phyloP scores from a whole-genome alignment of 257 asterid species.

The Plectranthus barbatus region DNA sequence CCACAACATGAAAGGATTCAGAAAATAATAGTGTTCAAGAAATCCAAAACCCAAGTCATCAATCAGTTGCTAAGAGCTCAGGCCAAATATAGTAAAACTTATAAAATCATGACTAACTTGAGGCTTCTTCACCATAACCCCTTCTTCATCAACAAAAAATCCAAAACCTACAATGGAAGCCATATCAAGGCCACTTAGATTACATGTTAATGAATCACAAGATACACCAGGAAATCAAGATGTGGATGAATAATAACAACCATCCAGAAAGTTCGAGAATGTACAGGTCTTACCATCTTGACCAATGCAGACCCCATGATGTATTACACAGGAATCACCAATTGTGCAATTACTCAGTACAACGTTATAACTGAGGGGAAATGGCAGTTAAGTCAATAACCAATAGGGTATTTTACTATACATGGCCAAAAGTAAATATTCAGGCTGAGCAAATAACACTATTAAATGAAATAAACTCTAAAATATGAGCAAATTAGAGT shows the following conservation, averaged over 20 bases:
- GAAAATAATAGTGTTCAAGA: background rate
- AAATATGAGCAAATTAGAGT: slow-evolving; percentile 15
- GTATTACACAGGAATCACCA: slow-evolving; percentile 69
- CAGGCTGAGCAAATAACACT: background rate
- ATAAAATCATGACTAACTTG: slow-evolving; percentile 46
- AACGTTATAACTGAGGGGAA: slow-evolving; percentile 58
- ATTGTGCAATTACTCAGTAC: slow-evolving; percentile 65
- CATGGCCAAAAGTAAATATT: background rate
- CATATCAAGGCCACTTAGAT: background rate
- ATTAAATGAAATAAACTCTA: background rate
- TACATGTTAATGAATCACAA: slow-evolving; percentile 2
- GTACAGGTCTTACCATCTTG: slow-evolving; percentile 68
- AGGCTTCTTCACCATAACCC: slow-evolving; percentile 79
- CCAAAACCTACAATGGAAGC: slow-evolving; percentile 62
- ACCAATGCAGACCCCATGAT: slow-evolving; percentile 85
- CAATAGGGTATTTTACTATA: too few relatives aligned
- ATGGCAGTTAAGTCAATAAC: background rate
- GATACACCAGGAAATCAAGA: background rate
- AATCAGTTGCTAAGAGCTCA: background rate
- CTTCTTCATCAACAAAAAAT: slow-evolving; percentile 62
- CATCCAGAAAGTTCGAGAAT: background rate
- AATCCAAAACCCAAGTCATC: background rate
- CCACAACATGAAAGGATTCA: background rate
- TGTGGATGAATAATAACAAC: background rate
- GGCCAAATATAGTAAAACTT: slow-evolving; percentile 3